Evolutionary conservation across 2,329 filamentous ascomycete species (phyloP).

Genomic region (Apiospora hydei): DNA sequence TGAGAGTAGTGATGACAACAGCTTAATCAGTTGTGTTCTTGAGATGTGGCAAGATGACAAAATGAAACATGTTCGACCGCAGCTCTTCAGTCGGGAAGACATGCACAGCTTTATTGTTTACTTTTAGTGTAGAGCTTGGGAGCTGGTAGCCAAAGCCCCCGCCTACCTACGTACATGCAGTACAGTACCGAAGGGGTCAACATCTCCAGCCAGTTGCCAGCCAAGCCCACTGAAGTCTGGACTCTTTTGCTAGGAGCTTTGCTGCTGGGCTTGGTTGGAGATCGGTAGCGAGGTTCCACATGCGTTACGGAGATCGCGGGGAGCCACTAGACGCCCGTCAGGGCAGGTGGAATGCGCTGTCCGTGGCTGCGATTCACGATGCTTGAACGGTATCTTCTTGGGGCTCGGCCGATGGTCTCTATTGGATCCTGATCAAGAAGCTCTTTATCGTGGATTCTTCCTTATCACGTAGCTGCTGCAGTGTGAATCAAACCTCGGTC

Average conservation of each 20-base stretch:
- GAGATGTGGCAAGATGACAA: not conserved
- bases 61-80: not conserved
- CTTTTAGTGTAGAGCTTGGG: not conserved
- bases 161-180: no score
- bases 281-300: conserved; percentile 18
- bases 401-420: not conserved
- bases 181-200: no score
- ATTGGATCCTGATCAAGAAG: not conserved
- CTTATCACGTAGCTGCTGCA: not conserved
- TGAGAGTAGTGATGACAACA: not conserved
- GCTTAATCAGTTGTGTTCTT: not conserved
- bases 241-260: not conserved
- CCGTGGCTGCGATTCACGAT: not conserved
- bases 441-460: not conserved
- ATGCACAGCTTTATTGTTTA: not conserved
- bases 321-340: not conserved
- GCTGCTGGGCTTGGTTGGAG: not conserved
- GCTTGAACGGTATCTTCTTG: not conserved
- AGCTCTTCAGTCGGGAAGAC: not conserved
- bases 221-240: conserved; percentile 1
- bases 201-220: no score
- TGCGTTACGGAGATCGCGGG: conserved; percentile 16
- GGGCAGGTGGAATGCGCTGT: not conserved
- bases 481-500: not conserved
- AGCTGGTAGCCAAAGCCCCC: not conserved